Conservation (phyloP, 257 asterid species). For the Solanum chilense region DNA sequence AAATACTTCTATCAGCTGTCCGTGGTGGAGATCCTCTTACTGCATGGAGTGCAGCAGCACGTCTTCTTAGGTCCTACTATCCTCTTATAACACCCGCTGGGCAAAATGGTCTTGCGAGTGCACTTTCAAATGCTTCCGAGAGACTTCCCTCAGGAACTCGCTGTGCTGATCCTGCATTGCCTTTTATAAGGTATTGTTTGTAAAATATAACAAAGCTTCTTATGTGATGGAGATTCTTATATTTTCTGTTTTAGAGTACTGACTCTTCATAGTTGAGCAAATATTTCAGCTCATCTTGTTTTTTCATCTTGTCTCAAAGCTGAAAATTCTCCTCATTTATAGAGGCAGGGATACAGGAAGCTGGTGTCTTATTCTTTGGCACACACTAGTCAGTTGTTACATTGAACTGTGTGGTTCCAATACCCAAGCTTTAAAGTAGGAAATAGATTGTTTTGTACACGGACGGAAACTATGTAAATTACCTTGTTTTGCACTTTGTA, state of each 20-base stretch:
- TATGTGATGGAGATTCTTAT: neutral
- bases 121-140: slow-evolving; percentile 78
- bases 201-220: slow-evolving; percentile 3
- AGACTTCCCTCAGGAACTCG: slow-evolving; percentile 97
- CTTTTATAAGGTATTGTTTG: slow-evolving; percentile 69
- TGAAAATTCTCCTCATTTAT: neutral
- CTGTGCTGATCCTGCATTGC: slow-evolving; percentile 93
- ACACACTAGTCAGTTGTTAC: neutral
- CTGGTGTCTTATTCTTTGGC: neutral
- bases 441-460: neutral
- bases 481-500: neutral
- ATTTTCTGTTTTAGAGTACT: neutral
- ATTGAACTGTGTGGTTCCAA: neutral
- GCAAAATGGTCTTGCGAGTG: slow-evolving; percentile 88
- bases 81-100: slow-evolving; percentile 97
- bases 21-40: slow-evolving; percentile 99
- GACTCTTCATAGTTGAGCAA: neutral
- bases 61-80: slow-evolving; percentile 90
- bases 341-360: neutral
- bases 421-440: neutral
- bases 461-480: neutral
- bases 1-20: slow-evolving; percentile 88
- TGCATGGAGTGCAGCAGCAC: slow-evolving; percentile 99
- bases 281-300: neutral
- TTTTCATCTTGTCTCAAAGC: neutral